Evolutionary conservation across 495 filamentous ascomycete species (phyloP).

Genomic region (Elasticomyces elasticus): DNA sequence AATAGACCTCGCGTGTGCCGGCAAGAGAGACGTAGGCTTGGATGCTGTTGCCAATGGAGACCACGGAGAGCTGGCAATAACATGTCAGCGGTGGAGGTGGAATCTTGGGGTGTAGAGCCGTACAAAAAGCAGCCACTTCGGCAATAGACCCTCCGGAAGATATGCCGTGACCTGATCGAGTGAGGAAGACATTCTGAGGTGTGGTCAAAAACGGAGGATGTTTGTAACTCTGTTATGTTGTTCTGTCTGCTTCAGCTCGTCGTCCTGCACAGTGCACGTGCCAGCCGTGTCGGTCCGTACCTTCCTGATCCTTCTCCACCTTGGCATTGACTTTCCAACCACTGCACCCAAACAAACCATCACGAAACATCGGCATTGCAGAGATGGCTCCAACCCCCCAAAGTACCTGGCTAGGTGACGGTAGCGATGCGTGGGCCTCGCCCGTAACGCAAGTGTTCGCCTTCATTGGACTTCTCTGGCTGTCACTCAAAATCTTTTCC

Average conservation of each 20-base stretch:
- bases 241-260: no score
- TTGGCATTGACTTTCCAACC: no score
- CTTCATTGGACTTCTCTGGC: constrained; percentile 48
- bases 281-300: no score
- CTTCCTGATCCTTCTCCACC: no score
- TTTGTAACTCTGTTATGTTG: no score
- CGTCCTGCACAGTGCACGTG: no score
- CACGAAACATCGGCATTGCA: no score
- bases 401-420: no score
- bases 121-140: constrained; percentile 26
- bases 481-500: constrained; percentile 47
- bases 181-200: constrained; percentile 9
- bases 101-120: not conserved
- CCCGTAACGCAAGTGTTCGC: constrained; percentile 16
- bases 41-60: constrained; percentile 69
- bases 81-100: not conserved
- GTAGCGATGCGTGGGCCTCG: constrained; percentile 7
- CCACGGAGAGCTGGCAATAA: constrained; percentile 52
- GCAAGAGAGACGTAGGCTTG: constrained; percentile 67
- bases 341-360: no score
- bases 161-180: constrained; percentile 8
- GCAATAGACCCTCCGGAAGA: constrained; percentile 19
- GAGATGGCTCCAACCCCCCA: no score
- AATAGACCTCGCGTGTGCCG: constrained; percentile 71
- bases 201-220: no score